These are phyloP conservation scores for Eleusine indica DNA, from an alignment of 176 grass and related monocot species.

Conservation along the genomic window DNA sequence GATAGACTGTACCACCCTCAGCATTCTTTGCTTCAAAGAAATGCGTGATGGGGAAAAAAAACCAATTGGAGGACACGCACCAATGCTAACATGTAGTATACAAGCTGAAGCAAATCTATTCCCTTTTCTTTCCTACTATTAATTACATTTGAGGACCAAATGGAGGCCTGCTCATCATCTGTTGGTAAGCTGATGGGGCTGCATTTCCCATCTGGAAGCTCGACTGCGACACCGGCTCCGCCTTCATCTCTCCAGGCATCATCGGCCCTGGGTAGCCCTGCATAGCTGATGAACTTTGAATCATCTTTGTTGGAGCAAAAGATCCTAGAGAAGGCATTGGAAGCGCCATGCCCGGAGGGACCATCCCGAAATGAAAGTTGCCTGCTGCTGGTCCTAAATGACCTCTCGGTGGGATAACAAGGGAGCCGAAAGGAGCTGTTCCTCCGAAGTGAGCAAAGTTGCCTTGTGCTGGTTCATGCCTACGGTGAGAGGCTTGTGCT, in stretches of 20 bases:
- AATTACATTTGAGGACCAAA: slow-evolving; percentile 84
- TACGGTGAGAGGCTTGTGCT: slow-evolving; percentile 38
- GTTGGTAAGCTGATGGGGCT: slow-evolving; percentile 50
- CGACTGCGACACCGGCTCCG: slow-evolving; percentile 38
- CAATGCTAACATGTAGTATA: slow-evolving; percentile 41
- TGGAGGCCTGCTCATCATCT: slow-evolving; percentile 75
- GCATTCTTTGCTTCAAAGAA: slow-evolving; percentile 47
- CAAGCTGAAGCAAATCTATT: slow-evolving; percentile 51
- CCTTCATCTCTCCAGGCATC: slow-evolving; percentile 67
- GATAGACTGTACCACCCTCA: slow-evolving; percentile 21
- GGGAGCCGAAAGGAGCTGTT: slow-evolving; percentile 53
- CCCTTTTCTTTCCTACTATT: slow-evolving; percentile 55
- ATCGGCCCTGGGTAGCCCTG: slow-evolving; percentile 52
- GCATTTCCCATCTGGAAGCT: slow-evolving; percentile 41
- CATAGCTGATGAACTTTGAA: slow-evolving; percentile 37
- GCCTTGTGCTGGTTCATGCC: slow-evolving; percentile 41
- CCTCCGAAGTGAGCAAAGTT: slow-evolving; percentile 46
- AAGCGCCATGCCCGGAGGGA: slow-evolving; percentile 58
- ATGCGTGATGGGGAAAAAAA: neutral
- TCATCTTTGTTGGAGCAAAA: slow-evolving; percentile 46
- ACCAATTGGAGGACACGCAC: slow-evolving; percentile 2
- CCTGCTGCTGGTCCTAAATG: slow-evolving; percentile 50
- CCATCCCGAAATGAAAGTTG: slow-evolving; percentile 64
- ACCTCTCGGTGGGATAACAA: slow-evolving; percentile 41
- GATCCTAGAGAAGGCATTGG: slow-evolving; percentile 55